These are phyloP conservation scores for Neoboletus subvelutipes DNA, from an alignment of 768 basidiomycete genomes.

Conservation along the genomic window DNA sequence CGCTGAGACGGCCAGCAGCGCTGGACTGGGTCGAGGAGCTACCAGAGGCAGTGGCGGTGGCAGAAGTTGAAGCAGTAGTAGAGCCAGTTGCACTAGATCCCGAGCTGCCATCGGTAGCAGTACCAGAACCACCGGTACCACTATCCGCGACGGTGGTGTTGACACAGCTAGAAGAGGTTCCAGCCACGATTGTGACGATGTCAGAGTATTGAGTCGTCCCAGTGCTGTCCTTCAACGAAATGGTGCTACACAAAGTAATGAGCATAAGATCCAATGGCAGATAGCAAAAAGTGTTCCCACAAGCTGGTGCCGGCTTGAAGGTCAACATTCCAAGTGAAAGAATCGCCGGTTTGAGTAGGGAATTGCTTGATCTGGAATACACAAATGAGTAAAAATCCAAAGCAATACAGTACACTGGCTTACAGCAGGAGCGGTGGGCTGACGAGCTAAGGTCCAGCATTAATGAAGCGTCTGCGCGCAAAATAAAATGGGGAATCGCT, in stretches of 20 bases:
- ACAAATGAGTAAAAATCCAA: constrained; percentile 7
- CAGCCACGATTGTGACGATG: constrained; percentile 42
- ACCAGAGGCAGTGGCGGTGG: constrained; percentile 22
- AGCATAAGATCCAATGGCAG: not conserved
- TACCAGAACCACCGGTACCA: not conserved
- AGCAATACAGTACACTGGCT: constrained; percentile 12
- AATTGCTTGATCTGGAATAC: constrained; percentile 53
- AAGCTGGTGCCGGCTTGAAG: constrained; percentile 43
- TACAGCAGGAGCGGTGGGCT: constrained; percentile 52
- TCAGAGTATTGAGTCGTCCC: constrained; percentile 55
- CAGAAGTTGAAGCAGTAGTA: not conserved
- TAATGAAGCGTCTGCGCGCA: not conserved
- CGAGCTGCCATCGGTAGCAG: constrained; percentile 5
- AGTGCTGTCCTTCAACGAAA: constrained; percentile 56
- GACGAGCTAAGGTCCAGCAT: constrained; percentile 44
- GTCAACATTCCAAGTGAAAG: constrained; percentile 56
- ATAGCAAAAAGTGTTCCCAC: constrained; percentile 32
- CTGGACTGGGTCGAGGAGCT: constrained; percentile 28
- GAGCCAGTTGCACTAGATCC: constrained; percentile 2
- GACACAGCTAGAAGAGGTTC: constrained; percentile 34
- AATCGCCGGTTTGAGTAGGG: constrained; percentile 41
- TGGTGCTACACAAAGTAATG: constrained; percentile 40
- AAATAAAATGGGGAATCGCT: constrained; percentile 1
- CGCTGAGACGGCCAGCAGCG: constrained; percentile 33
- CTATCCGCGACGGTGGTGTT: constrained; percentile 16